Conservation (phyloP, 148 eudicot genomes). For the Rhododendron ferrugineum region DNA sequence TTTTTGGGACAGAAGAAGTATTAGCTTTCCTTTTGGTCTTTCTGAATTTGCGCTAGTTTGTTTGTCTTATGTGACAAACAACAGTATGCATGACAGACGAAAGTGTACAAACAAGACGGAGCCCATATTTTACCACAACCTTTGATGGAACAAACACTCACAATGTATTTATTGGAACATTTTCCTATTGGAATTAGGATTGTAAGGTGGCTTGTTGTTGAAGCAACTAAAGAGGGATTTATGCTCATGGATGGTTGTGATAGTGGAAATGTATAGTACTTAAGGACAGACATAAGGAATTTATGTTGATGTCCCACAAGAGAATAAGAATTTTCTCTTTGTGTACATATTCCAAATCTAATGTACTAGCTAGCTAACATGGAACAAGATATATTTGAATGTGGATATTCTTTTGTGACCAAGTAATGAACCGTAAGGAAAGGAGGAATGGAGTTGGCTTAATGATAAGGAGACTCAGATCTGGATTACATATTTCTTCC, state of each 20-base stretch:
- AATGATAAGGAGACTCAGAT: background rate
- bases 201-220: background rate
- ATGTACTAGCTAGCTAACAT: background rate
- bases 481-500: background rate
- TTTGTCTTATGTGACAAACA: too few relatives aligned
- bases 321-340: slow-evolving; percentile 1
- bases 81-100: too few relatives aligned
- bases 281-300: background rate
- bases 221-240: slow-evolving; percentile 22
- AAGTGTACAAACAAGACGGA: too few relatives aligned
- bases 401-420: background rate
- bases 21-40: too few relatives aligned
- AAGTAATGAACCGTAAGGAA: background rate
- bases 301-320: slow-evolving; percentile 3
- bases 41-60: too few relatives aligned
- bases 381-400: background rate
- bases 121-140: background rate
- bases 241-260: slow-evolving; percentile 15
- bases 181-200: background rate
- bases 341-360: background rate
- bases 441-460: background rate
- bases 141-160: background rate
- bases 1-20: too few relatives aligned
- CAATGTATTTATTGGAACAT: background rate
- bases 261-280: background rate